Conservation (phyloP, 805 yeast species). For the Geotrichum ghanense region DNA sequence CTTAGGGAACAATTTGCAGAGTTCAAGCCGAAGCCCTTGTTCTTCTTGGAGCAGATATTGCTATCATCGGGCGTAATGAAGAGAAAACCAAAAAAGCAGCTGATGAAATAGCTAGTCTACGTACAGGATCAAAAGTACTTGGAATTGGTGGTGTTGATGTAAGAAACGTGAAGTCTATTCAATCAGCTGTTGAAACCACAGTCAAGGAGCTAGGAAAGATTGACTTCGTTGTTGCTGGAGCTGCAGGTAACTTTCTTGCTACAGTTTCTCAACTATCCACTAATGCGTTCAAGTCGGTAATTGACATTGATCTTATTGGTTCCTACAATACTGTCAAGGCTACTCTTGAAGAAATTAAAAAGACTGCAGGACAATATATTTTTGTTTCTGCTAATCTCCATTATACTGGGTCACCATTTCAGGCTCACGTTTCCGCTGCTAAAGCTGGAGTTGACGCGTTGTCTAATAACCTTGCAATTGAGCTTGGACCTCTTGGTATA, state of each 20-base stretch:
- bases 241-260: slow-evolving; percentile 86
- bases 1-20: slow-evolving; percentile 64
- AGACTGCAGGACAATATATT: slow-evolving; percentile 57
- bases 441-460: slow-evolving; percentile 93
- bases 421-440: slow-evolving; percentile 86
- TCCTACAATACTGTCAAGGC: slow-evolving; percentile 87
- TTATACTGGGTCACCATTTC: slow-evolving; percentile 80
- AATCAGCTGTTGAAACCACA: slow-evolving; percentile 51
- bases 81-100: slow-evolving; percentile 61
- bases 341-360: slow-evolving; percentile 48
- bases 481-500: slow-evolving; percentile 81
- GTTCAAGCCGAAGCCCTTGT: slow-evolving; percentile 83
- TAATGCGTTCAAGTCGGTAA: slow-evolving; percentile 81
- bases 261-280: slow-evolving; percentile 69
- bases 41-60: slow-evolving; percentile 75
- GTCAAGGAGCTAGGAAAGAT: slow-evolving; percentile 62
- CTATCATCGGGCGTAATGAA: slow-evolving; percentile 67
- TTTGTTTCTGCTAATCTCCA: slow-evolving; percentile 87
- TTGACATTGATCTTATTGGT: slow-evolving; percentile 80
- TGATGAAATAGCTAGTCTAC: slow-evolving; percentile 43
- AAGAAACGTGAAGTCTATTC: slow-evolving; percentile 50
- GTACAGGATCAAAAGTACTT: slow-evolving; percentile 54
- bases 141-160: slow-evolving; percentile 73
- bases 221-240: slow-evolving; percentile 87
- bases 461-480: slow-evolving; percentile 75